Evolutionary conservation across 2,329 filamentous ascomycete species (phyloP).

Genomic region (Cordyceps javanica): DNA sequence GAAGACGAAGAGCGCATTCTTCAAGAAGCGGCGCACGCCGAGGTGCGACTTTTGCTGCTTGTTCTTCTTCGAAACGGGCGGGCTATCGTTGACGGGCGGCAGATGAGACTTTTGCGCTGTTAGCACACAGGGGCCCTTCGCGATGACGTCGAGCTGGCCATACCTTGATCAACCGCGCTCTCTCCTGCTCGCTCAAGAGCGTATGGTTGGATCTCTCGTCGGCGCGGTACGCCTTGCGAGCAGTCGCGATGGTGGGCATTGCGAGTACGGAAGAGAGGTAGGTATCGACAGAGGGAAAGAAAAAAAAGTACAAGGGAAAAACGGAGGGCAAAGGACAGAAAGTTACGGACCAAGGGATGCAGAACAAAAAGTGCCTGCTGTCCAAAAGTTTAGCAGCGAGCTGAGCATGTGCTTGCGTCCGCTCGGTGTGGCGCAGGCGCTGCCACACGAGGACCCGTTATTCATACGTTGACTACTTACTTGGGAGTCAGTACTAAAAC

Average conservation of each 20-base stretch:
- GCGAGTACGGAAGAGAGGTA: neutral
- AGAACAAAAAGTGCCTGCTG: constrained; percentile 3
- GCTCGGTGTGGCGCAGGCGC: constrained; percentile 8
- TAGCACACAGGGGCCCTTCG: neutral
- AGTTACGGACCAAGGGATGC: neutral
- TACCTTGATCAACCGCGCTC: constrained; percentile 31
- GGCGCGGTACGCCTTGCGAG: constrained; percentile 33
- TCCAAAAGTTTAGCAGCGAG: neutral
- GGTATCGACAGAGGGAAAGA: neutral
- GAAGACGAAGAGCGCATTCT: constrained; percentile 56
- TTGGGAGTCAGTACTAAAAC: too few species aligned
- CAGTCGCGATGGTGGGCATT: constrained; percentile 15
- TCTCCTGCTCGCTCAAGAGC: constrained; percentile 30
- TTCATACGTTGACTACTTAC: too few species aligned
- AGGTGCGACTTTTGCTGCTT: constrained; percentile 35
- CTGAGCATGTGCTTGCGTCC: constrained; percentile 12
- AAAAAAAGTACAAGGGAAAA: neutral
- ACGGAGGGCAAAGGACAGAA: neutral
- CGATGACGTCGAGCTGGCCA: constrained; percentile 13
- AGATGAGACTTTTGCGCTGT: neutral
- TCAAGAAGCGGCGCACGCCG: constrained; percentile 56
- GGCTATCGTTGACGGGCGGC: constrained; percentile 22
- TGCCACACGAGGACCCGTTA: too few species aligned
- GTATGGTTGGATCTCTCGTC: constrained; percentile 31
- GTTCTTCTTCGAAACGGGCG: constrained; percentile 23